Evolutionary conservation across 106 monocot species (phyloP), one percentile per base, ranked within the genome.

Genomic region (Allium fistulosum): DNA sequence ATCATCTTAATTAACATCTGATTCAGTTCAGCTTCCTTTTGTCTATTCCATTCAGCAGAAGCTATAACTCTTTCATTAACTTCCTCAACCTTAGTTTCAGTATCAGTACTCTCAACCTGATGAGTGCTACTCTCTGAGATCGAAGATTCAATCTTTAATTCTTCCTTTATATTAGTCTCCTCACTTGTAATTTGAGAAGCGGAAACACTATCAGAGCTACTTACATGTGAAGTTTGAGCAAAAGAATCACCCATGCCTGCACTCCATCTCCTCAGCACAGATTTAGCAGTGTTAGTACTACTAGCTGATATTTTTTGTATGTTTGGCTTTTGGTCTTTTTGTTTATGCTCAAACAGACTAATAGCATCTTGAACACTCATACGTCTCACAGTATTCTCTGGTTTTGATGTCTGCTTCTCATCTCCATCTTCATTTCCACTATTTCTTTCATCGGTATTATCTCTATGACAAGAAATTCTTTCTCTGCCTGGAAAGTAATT

Each of bases 341-440:
- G 86, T 76, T 90, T 99, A 74, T 81, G 77, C 66, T 99, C 97
- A 72, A 99, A 99, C 47, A 99, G 89, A 77, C 68, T 92, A 17
- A 99, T 99, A 64, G 92, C 92, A 83, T 92, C 97, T 81, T 99
- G 84, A 61, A 99, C 97, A 51, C 97, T 99, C 86, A 99, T 93
- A 68, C 88, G 89, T 64, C 82, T 75, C 3, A 82, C 84, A 26
- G 81, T 65, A 71, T 63, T 80, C 59, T 99, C 97, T 73, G 92
- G 67, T 77, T 76, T 86, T 74, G 77, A 92, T 45, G 87, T 48
- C 9, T 71, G 76, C 48, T 66, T 64, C 10, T 83, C 80, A 37
- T 37, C 5, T 61, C 58, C 26, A 58, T 80, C 80, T 71, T 87
- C 92, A 72, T 77, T 76, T 17, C 60, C 75, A 59, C 71, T 81